These are phyloP conservation scores for Hypoxylon sp. DNA, from an alignment of 2,329 filamentous ascomycete species.

Conservation along the genomic window DNA sequence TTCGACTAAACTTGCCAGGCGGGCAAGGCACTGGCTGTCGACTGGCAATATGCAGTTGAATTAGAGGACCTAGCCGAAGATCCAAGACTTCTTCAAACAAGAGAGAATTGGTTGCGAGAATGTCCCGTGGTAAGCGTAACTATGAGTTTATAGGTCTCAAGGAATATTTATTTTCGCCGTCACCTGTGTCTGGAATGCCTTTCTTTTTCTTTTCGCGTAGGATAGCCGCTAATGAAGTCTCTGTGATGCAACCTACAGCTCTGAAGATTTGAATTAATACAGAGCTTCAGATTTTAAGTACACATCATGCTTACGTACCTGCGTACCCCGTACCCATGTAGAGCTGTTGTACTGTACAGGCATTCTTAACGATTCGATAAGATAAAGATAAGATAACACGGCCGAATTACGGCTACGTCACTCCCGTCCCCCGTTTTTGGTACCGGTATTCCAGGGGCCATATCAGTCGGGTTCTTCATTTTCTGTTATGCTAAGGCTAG, in stretches of 20 bases:
- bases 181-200: not conserved
- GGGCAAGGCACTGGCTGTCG: conserved; percentile 33
- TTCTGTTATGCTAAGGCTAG: conserved; percentile 10
- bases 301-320: conserved; percentile 21
- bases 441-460: not conserved
- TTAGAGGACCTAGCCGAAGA: not conserved
- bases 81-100: not conserved
- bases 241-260: conserved; percentile 24
- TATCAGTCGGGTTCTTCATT: not conserved
- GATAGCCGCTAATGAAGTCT: conserved; percentile 1
- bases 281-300: conserved; percentile 12
- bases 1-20: conserved; percentile 40
- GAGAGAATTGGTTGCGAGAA: not conserved
- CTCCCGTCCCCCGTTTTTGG: not conserved
- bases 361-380: conserved; percentile 23
- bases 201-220: conserved; percentile 12
- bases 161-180: not conserved
- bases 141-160: not conserved
- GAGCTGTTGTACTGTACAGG: conserved; percentile 4
- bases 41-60: conserved; percentile 10
- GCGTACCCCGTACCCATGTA: too few species aligned
- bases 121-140: not conserved
- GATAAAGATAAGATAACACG: conserved; percentile 29
- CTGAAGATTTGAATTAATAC: conserved; percentile 9
- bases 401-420: not conserved